These are phyloP conservation scores for Schrenkiella parvula DNA, from an alignment of 345 rosid species.

Conservation along the genomic window DNA sequence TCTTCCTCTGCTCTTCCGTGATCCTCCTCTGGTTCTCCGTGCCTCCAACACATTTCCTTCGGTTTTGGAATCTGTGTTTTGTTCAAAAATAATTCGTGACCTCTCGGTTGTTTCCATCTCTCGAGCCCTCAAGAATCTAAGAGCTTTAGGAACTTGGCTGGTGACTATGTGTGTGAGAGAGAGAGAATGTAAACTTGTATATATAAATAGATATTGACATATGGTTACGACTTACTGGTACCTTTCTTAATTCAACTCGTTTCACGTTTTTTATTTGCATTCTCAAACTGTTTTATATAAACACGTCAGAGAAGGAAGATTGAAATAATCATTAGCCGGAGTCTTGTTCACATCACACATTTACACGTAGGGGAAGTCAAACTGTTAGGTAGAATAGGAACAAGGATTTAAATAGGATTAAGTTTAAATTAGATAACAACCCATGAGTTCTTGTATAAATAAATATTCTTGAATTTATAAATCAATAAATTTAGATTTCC, in stretches of 20 bases:
- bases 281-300: background rate
- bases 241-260: background rate
- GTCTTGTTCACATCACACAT: constrained; percentile 6
- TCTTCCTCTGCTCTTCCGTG: constrained; percentile 10
- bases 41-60: constrained; percentile 35
- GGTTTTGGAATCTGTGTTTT: constrained; percentile 23
- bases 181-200: background rate
- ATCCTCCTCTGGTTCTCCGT: constrained; percentile 26
- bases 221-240: constrained; percentile 10
- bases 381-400: background rate
- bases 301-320: background rate
- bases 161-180: background rate
- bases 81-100: constrained; percentile 1
- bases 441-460: too few relatives aligned
- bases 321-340: background rate
- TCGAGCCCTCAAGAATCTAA: constrained; percentile 43
- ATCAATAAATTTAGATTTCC: too few relatives aligned
- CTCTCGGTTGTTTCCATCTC: constrained; percentile 41
- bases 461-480: too few relatives aligned
- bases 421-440: background rate
- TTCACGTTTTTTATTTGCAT: constrained; percentile 23
- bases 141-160: background rate
- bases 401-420: background rate
- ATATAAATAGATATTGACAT: background rate
- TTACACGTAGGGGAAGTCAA: constrained; percentile 11